Conservation (phyloP, 768 basidiomycete genomes). For the Kwoniella sp. region DNA sequence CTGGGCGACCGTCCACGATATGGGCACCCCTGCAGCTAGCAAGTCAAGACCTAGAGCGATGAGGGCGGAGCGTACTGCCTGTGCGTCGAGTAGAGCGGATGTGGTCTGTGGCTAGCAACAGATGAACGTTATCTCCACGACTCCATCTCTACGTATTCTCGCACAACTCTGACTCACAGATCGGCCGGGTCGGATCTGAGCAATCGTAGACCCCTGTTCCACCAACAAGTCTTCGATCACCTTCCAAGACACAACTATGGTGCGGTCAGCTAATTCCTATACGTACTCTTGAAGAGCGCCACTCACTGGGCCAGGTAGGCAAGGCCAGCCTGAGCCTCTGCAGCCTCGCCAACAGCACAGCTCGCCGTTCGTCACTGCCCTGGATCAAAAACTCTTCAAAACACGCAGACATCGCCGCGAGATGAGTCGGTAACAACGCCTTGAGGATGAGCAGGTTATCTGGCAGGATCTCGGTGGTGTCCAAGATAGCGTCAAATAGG, state of each 20-base stretch:
- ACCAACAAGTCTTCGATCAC: constrained; percentile 32
- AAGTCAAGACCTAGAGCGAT: constrained; percentile 28
- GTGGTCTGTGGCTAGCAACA: constrained; percentile 27
- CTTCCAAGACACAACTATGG: constrained; percentile 30
- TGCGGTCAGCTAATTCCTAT: not conserved
- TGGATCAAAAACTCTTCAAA: constrained; percentile 30
- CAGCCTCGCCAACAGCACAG: constrained; percentile 14
- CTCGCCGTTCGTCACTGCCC: constrained; percentile 30
- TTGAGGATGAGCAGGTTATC: constrained; percentile 18
- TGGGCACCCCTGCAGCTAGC: constrained; percentile 22
- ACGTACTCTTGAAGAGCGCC: not conserved
- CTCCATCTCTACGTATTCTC: no score
- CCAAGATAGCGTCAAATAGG: constrained; percentile 25
- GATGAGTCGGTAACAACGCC: constrained; percentile 19
- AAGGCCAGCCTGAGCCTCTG: constrained; percentile 6
- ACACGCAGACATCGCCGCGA: constrained; percentile 24
- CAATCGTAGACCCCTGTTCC: constrained; percentile 20
- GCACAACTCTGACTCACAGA: no score
- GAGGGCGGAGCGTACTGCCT: constrained; percentile 24
- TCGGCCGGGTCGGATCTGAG: constrained; percentile 16
- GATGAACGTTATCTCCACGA: no score
- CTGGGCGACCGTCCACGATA: constrained; percentile 22
- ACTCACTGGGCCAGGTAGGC: constrained; percentile 28
- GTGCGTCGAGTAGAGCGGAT: constrained; percentile 25
- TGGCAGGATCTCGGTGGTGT: constrained; percentile 14